Evolutionary conservation across 2,329 filamentous ascomycete genomes (phyloP), one percentile per base, ranked within the genome.

Genomic region (Fusarium falciforme): DNA sequence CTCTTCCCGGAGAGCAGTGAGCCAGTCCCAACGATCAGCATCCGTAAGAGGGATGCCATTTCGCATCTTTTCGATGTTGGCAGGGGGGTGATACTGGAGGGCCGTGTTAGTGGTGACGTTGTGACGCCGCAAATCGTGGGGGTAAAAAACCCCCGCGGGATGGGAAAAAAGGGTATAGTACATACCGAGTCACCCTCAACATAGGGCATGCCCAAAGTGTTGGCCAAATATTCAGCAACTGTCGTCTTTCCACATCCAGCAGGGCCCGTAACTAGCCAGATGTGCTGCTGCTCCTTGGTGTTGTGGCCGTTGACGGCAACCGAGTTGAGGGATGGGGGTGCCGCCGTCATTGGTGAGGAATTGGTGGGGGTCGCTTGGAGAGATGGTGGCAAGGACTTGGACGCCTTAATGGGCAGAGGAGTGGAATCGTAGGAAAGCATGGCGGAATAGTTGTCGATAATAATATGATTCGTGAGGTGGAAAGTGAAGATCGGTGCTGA

Each of bases 21-120:
- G 91, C 96, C 96, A 99, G 85, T 98, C 96, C 96, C 96, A 98
- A 73, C 96, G 93, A 84, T 99, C 96, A 68, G 92, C 92, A 80
- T 99, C 96, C 65, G 93, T 97, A 38, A 99, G 88, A 3, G 96
- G 95, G 66, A 91, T 92, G 76, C 94, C 94, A 76, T 88, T 88
- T 79, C 89, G 88, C 96, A 99, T 99, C 84, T 98, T 99, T 64
- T 95, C 92, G 77, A 95, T 92, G 84, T 96, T 98, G 79, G 93
- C 87, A 35, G 88, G 84, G 1, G 94, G 91, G 75, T 95, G 93
- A 81, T 92, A 98, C 91, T 93, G 76, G 35, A 55, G 29, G 38
- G 17, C n/a, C 60, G 66, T 76, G 73, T 82, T 78, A 80, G 77
- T 74, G 58, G 49, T 49, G 20, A 72, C 38, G n/a, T 55, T 49